Conservation (phyloP, 2,329 filamentous ascomycete species). For the Talaromyces islandicus region DNA sequence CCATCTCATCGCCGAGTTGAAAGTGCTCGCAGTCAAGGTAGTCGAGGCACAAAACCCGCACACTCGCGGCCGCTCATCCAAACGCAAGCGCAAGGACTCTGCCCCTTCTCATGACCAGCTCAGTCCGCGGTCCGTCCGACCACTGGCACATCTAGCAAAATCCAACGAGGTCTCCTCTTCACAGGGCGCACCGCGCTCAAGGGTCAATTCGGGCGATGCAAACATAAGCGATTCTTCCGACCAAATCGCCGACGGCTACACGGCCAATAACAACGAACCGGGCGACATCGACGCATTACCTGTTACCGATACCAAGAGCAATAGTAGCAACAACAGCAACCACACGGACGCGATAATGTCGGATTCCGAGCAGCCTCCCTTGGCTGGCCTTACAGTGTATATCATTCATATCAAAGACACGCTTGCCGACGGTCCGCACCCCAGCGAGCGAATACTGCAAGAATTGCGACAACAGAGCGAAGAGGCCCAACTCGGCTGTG, state of each 20-base stretch:
- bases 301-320: neutral
- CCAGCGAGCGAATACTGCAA: constrained; percentile 60
- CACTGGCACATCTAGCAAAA: constrained; percentile 3
- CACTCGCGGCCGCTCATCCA: constrained; percentile 25
- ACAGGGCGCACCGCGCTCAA: neutral
- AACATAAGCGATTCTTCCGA: neutral
- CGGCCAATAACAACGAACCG: neutral
- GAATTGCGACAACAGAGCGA: constrained; percentile 64
- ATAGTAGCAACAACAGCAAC: neutral
- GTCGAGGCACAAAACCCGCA: constrained; percentile 42
- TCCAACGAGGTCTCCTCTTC: neutral
- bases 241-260: neutral
- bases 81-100: constrained; percentile 34
- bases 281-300: neutral
- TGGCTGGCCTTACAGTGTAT: constrained; percentile 71
- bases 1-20: constrained; percentile 75
- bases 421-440: constrained; percentile 62
- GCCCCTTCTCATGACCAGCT: constrained; percentile 16
- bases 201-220: neutral
- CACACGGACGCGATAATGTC: neutral
- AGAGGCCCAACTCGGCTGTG: constrained; percentile 64
- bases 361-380: constrained; percentile 34
- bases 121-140: constrained; percentile 22
- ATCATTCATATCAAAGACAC: constrained; percentile 94
- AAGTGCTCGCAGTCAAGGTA: constrained; percentile 65